phyloP scores from a whole-genome alignment of 2,329 filamentous ascomycete genomes.

The Diaporthe velutina region DNA sequence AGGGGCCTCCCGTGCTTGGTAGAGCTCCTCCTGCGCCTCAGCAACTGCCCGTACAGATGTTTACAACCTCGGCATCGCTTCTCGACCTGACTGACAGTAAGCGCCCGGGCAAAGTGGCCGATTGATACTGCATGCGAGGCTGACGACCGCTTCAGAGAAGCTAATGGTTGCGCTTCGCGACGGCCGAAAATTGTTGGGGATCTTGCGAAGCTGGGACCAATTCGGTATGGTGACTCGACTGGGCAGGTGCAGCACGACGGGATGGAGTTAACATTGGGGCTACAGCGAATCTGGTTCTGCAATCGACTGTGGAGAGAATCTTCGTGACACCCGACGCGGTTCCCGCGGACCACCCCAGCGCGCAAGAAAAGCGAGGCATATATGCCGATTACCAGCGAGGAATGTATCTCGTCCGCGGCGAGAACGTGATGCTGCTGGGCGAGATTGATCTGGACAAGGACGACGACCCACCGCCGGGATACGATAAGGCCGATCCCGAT shows the following conservation, averaged over 20 bases:
- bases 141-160: slow-evolving; percentile 78
- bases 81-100: slow-evolving; percentile 97
- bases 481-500: slow-evolving; percentile 63
- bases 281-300: slow-evolving; percentile 83
- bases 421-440: slow-evolving; percentile 95
- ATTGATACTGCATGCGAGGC: background rate
- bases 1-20: slow-evolving; percentile 40
- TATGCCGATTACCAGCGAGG: slow-evolving; percentile 90
- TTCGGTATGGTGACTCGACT: slow-evolving; percentile 75
- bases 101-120: slow-evolving; percentile 48
- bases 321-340: slow-evolving; percentile 71
- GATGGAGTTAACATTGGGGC: slow-evolving; percentile 44
- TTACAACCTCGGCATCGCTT: slow-evolving; percentile 95
- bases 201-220: slow-evolving; percentile 96
- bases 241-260: background rate
- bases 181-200: slow-evolving; percentile 92
- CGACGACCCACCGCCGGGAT: slow-evolving; percentile 83
- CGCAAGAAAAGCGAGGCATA: slow-evolving; percentile 60
- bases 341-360: slow-evolving; percentile 50
- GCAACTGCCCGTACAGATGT: slow-evolving; percentile 89
- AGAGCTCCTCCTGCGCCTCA: slow-evolving; percentile 45
- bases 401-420: slow-evolving; percentile 91
- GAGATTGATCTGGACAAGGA: slow-evolving; percentile 98
- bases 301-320: slow-evolving; percentile 91
- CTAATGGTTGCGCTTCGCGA: slow-evolving; percentile 92